These are phyloP conservation scores for Triticum aestivum DNA, from an alignment of 176 grass and related monocot species.

Conservation along the genomic window IWGSC_CS_RefSeq_v2.1 NC_057799.1:429116836-429117335, in stretches of 20 bases:
- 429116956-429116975: not conserved
- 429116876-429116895: not conserved
- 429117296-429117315: not conserved
- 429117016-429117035: not conserved
- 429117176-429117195: not conserved
- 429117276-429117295: constrained; percentile 12
- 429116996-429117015: not conserved
- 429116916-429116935: constrained; percentile 9
- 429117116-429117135: not conserved
- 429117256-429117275: not conserved
- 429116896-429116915: constrained; percentile 16
- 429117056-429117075: constrained; percentile 11
- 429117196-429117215: not conserved
- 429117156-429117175: not conserved
- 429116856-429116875: not conserved
- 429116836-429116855: constrained; percentile 18
- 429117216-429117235: constrained; percentile 19
- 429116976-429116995: not conserved
- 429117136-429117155: not conserved
- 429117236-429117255: not conserved
- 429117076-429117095: not conserved
- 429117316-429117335: not conserved
- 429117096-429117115: not conserved
- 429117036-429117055: not conserved
- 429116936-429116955: not conserved